phyloP scores from a whole-genome alignment of 768 basidiomycete genomes.

The Trametes gibbosa region DNA sequence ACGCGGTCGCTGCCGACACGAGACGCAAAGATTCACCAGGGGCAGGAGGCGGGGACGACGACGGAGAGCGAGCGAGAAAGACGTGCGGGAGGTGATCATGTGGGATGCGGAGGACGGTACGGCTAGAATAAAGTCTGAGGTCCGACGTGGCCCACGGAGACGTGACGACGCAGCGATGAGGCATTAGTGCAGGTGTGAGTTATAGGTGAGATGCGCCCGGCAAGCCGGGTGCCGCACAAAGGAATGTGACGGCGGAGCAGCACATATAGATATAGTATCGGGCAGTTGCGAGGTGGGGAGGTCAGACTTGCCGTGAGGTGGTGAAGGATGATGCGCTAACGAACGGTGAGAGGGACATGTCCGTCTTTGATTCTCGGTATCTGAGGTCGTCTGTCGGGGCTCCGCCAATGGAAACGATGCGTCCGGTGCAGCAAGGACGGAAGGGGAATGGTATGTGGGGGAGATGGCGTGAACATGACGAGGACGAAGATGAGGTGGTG shows the following conservation, averaged over 20 bases:
- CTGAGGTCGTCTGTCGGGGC: conserved; percentile 19
- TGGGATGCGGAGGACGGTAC: background rate
- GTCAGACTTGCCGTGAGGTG: background rate
- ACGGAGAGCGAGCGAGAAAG: conserved; percentile 7
- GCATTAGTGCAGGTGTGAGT: conserved; percentile 11
- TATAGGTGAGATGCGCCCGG: conserved; percentile 7
- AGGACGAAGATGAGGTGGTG: background rate
- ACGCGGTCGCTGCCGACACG: conserved; percentile 9
- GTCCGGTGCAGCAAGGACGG: conserved; percentile 6
- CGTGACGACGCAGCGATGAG: background rate
- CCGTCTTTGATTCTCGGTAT: conserved; percentile 22
- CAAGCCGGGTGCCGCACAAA: conserved; percentile 10
- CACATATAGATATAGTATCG: conserved; percentile 15
- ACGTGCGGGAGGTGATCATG: background rate
- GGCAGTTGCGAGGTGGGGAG: background rate
- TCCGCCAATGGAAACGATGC: conserved; percentile 14
- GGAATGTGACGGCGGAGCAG: conserved; percentile 12
- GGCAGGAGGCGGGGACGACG: background rate
- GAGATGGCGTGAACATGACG: background rate
- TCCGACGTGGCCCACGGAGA: conserved; percentile 1
- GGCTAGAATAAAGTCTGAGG: conserved; percentile 8
- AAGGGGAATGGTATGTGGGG: background rate
- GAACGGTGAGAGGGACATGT: conserved; percentile 1
- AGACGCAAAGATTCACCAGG: conserved; percentile 6
- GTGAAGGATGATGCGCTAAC: background rate